phyloP scores from a whole-genome alignment of 805 yeast genomes.

The Sugiyamaella boreocaroliniensis region DNA sequence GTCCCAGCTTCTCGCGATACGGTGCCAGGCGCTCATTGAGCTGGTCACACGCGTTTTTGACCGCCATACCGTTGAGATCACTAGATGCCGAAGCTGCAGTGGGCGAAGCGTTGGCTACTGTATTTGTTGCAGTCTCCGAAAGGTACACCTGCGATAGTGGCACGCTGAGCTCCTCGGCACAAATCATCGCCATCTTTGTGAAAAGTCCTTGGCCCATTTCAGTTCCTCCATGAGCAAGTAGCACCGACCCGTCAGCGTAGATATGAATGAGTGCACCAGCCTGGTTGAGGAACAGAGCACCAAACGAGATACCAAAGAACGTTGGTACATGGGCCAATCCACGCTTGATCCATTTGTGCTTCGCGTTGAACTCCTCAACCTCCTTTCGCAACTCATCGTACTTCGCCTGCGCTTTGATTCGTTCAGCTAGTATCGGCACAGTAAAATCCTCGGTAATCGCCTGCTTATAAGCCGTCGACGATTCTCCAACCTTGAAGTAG shows the following conservation, averaged over 20 bases:
- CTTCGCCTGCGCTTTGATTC: conserved; percentile 33
- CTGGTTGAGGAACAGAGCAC: conserved; percentile 41
- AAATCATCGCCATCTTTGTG: conserved; percentile 44
- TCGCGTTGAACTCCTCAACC: conserved; percentile 37
- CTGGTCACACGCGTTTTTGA: conserved; percentile 42
- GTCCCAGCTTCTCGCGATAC: conserved; percentile 32
- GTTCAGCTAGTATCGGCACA: conserved; percentile 33
- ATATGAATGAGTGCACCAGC: conserved; percentile 44
- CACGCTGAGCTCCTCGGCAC: conserved; percentile 39
- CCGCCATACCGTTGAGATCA: conserved; percentile 45
- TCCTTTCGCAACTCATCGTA: conserved; percentile 32
- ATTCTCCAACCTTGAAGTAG: conserved; percentile 30
- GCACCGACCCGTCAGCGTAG: conserved; percentile 42
- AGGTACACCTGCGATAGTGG: conserved; percentile 38
- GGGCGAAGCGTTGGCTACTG: conserved; percentile 43
- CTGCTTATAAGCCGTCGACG: conserved; percentile 38
- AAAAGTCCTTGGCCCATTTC: conserved; percentile 47
- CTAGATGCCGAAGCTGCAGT: conserved; percentile 46
- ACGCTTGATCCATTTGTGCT: conserved; percentile 41
- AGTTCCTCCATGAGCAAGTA: conserved; percentile 44
- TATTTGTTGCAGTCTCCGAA: conserved; percentile 42
- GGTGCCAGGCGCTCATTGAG: conserved; percentile 38
- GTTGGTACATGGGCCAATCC: conserved; percentile 44
- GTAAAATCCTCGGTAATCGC: conserved; percentile 37
- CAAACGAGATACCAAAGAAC: conserved; percentile 43